Evolutionary conservation across 2,329 filamentous ascomycete species (phyloP), one percentile per base, ranked within the genome.

Genomic region (Elsinoe arachidis): DNA sequence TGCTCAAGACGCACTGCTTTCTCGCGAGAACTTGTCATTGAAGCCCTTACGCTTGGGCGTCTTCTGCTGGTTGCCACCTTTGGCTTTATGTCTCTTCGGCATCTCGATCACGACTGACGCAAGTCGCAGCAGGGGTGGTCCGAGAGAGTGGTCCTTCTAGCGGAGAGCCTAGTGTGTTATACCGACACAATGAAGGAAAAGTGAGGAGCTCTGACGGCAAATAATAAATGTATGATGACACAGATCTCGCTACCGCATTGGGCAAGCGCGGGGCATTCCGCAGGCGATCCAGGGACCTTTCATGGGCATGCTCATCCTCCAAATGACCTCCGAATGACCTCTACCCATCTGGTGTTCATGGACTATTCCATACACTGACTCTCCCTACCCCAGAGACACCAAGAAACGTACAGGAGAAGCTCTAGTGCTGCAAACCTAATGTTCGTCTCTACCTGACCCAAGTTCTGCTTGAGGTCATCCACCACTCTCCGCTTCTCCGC

Each of bases 61-160:
- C 46, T 64, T 63, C 37, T 57, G 46, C 55, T 61, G 58, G 35
- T 57, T 35, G 59, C 57, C 57, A 61, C 61, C 39, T 60, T 62
- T 56, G 53, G 52, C 44, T 35, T 59, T 59, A 43, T 59, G 58
- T 53, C 61, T 63, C 60, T 63, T 65, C 14, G 57, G 46, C 63
- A 65, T 63, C 17, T 44, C 53, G 37, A 19, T 35, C 19, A 39
- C n/a, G 1, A 9, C 17, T 11, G 34, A 53, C 19, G 14, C 14
- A 10, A 46, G 30, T 52, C 4, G 34, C 35, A 35, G 26, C 23
- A 30, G 7, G 26, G 9, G 26, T 30, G 26, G 9, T 9, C 26
- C 9, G 4, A 9, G 9, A 7, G 7, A 30, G 26, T 30, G 26
- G 26, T 30, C 26, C 26, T 7, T 30, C 9, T 5, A 30, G 26